Evolutionary conservation across 768 basidiomycete genomes (phyloP).

Genomic region (Leccinum arenicola): DNA sequence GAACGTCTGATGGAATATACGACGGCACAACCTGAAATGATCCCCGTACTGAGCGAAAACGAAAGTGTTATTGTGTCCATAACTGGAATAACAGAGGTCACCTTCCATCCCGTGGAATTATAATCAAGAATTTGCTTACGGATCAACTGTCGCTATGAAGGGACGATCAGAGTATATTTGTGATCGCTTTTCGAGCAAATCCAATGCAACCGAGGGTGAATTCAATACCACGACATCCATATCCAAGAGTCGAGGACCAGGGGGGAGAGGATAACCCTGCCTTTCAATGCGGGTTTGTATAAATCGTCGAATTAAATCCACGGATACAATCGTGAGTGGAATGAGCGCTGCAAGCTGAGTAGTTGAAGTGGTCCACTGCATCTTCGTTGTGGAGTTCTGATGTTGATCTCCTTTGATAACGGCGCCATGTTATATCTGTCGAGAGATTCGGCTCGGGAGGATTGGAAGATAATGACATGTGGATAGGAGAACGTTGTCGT

Average conservation of each 20-base stretch:
- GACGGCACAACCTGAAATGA: constrained; percentile 9
- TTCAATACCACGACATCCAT: constrained; percentile 46
- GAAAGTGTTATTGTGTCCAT: constrained; percentile 15
- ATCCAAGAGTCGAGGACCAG: constrained; percentile 40
- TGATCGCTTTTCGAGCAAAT: constrained; percentile 48
- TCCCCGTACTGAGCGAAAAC: constrained; percentile 12
- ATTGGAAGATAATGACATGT: background rate
- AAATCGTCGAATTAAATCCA: background rate
- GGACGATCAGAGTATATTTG: constrained; percentile 53
- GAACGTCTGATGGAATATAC: constrained; percentile 18
- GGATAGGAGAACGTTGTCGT: background rate
- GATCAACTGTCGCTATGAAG: constrained; percentile 13
- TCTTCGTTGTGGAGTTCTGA: background rate
- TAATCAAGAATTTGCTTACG: constrained; percentile 10
- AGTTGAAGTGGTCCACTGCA: constrained; percentile 8
- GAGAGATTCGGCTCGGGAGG: background rate
- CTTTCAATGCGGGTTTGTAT: constrained; percentile 10
- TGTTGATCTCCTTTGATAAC: background rate
- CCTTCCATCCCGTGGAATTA: background rate
- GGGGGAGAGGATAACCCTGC: constrained; percentile 15
- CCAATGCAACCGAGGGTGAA: constrained; percentile 37
- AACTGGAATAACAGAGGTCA: constrained; percentile 4
- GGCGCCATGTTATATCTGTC: constrained; percentile 7
- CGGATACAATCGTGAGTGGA: background rate
- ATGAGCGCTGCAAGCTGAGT: constrained; percentile 6